phyloP scores from a whole-genome alignment of 1,139 yeast species.

The Suhomyces chickasaworum region DNA sequence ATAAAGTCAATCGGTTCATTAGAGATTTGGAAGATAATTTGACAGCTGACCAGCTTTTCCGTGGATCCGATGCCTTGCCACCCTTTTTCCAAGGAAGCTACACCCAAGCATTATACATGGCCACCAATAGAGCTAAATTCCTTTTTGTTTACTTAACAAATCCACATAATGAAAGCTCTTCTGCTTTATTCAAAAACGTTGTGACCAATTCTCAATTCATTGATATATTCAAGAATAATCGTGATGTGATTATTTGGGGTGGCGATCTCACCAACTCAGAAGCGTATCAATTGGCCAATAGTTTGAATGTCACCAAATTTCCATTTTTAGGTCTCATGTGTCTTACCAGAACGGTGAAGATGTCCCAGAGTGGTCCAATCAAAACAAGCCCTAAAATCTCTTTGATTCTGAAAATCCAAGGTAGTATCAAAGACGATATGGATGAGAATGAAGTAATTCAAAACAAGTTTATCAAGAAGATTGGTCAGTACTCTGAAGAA shows the following conservation, averaged over 20 bases:
- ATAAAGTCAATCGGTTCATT: constrained; percentile 37
- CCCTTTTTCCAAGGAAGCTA: constrained; percentile 74
- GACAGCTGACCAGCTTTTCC: constrained; percentile 24
- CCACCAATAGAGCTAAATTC: constrained; percentile 69
- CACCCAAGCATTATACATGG: constrained; percentile 69
- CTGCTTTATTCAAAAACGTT: constrained; percentile 55
- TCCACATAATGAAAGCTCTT: constrained; percentile 66
- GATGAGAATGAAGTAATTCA: constrained; percentile 30
- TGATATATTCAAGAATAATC: constrained; percentile 45
- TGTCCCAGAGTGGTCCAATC: constrained; percentile 62
- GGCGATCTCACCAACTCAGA: constrained; percentile 82
- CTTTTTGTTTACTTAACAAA: constrained; percentile 74
- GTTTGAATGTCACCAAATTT: constrained; percentile 69
- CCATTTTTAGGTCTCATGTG: constrained; percentile 78
- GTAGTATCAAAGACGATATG: constrained; percentile 48
- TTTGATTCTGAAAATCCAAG: constrained; percentile 68
- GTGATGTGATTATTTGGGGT: constrained; percentile 71
- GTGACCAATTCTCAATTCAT: constrained; percentile 57
- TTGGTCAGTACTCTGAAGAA: constrained; percentile 61
- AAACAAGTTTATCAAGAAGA: constrained; percentile 43
- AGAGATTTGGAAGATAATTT: constrained; percentile 41
- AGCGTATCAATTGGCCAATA: constrained; percentile 80
- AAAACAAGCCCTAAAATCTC: constrained; percentile 58
- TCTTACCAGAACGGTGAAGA: constrained; percentile 53
- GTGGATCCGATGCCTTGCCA: constrained; percentile 27